These are phyloP conservation scores for Staphylotrichum longicolle DNA, from an alignment of 495 filamentous ascomycete genomes.

Conservation along the genomic window DNA sequence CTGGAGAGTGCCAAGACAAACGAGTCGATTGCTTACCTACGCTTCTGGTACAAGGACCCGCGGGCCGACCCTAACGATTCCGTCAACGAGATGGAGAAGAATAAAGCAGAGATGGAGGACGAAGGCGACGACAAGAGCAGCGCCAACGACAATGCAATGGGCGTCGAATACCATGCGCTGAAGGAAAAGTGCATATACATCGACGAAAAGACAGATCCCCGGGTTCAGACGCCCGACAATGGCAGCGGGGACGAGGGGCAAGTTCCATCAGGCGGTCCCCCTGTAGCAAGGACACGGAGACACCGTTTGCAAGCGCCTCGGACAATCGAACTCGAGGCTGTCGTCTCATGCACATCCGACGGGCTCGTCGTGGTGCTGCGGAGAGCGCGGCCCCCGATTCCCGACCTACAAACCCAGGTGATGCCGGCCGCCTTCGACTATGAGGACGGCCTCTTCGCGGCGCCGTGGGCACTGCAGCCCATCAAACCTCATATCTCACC, in stretches of 20 bases:
- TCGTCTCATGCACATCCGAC: conserved; percentile 87
- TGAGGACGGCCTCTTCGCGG: conserved; percentile 70
- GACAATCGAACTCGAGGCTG: conserved; percentile 74
- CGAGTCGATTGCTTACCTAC: conserved; percentile 87
- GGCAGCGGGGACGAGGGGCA: background rate
- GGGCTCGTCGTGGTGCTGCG: conserved; percentile 82
- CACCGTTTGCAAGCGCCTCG: conserved; percentile 24
- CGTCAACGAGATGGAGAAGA: conserved; percentile 35
- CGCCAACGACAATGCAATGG: conserved; percentile 9
- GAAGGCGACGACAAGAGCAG: conserved; percentile 31
- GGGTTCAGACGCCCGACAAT: background rate
- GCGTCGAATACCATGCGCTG: conserved; percentile 21
- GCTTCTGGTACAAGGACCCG: conserved; percentile 85
- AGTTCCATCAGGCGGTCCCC: background rate
- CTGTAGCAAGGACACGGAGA: conserved; percentile 18
- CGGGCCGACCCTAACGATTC: conserved; percentile 40
- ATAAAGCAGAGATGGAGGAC: conserved; percentile 30
- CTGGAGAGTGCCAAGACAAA: conserved; percentile 85
- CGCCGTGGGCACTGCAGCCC: conserved; percentile 70
- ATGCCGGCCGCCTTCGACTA: conserved; percentile 48
- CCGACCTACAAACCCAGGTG: conserved; percentile 50
- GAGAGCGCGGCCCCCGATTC: conserved; percentile 68
- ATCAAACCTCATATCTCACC: conserved; percentile 44
- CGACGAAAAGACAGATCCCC: conserved; percentile 20
- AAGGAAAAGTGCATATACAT: conserved; percentile 35